These are phyloP conservation scores for Fusarium irregulare DNA, from an alignment of 2,329 filamentous ascomycete species.

Conservation along the genomic window DNA sequence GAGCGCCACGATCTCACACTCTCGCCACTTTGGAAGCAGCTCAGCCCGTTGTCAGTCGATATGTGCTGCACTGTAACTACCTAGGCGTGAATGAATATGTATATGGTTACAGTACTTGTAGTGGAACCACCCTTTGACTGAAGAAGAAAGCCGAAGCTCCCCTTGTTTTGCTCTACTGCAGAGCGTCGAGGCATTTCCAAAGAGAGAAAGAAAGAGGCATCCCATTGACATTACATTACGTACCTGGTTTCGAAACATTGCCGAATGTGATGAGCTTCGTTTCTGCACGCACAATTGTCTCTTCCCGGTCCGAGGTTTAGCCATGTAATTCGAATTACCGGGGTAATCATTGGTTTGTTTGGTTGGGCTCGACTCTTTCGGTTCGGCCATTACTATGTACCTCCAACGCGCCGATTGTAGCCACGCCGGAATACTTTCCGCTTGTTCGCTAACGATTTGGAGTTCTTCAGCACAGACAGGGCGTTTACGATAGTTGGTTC, in stretches of 20 bases:
- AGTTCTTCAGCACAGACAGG: slow-evolving; percentile 15
- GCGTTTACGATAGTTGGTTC: background rate
- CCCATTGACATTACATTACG: slow-evolving; percentile 13
- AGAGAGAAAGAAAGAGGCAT: slow-evolving; percentile 3
- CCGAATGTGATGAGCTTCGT: slow-evolving; percentile 26
- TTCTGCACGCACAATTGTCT: slow-evolving; percentile 11
- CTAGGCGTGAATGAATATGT: background rate
- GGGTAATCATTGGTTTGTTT: slow-evolving; percentile 5
- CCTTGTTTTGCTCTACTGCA: slow-evolving; percentile 1
- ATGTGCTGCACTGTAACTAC: background rate
- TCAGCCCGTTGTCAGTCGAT: slow-evolving; percentile 15
- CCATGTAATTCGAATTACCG: slow-evolving; percentile 17
- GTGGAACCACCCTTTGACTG: slow-evolving; percentile 18
- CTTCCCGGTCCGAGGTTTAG: slow-evolving; percentile 30
- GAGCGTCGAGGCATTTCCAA: background rate
- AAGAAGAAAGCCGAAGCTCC: slow-evolving; percentile 32
- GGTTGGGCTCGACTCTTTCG: background rate
- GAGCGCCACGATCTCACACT: slow-evolving; percentile 35
- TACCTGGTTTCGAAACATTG: slow-evolving; percentile 14
- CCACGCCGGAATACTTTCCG: slow-evolving; percentile 37
- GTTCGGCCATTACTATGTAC: background rate
- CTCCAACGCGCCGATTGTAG: slow-evolving; percentile 30
- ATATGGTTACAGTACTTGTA: slow-evolving; percentile 7
- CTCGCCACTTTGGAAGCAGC: slow-evolving; percentile 21
- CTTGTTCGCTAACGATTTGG: background rate